A percentile compares a stretch with the other conserved stretches of the same genome.
phyloP scores from a whole-genome alignment of 2,329 filamentous ascomycete species.

The Hypoxylon sp. region DNA sequence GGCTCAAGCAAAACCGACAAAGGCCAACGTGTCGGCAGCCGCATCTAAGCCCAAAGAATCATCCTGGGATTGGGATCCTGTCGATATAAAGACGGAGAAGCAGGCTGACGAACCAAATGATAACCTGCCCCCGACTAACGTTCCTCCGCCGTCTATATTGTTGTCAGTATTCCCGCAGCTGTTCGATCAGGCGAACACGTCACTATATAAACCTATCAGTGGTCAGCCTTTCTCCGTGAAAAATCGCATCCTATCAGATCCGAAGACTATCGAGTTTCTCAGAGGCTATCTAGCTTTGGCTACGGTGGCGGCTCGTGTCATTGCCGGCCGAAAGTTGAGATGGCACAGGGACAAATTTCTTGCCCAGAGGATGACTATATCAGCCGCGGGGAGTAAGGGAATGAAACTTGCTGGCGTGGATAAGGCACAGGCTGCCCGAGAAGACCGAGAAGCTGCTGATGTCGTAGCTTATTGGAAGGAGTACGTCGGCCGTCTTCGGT shows the following conservation, averaged over 20 bases:
- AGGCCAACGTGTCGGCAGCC: background rate
- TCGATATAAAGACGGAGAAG: slow-evolving; percentile 52
- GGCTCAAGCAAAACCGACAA: slow-evolving; percentile 31
- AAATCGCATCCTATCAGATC: slow-evolving; percentile 73
- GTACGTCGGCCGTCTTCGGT: slow-evolving; percentile 79
- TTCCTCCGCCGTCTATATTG: slow-evolving; percentile 88
- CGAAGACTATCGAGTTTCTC: slow-evolving; percentile 73
- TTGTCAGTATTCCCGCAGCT: slow-evolving; percentile 81
- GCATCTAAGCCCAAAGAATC: slow-evolving; percentile 36
- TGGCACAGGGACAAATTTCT: slow-evolving; percentile 93
- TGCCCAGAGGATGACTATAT: slow-evolving; percentile 89
- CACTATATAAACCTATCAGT: slow-evolving; percentile 75
- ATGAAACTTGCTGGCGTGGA: slow-evolving; percentile 95
- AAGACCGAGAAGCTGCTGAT: slow-evolving; percentile 87
- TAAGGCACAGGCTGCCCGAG: slow-evolving; percentile 82
- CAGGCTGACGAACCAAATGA: slow-evolving; percentile 48
- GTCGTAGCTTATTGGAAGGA: slow-evolving; percentile 81
- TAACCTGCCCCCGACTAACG: slow-evolving; percentile 79
- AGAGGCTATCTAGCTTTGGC: slow-evolving; percentile 73
- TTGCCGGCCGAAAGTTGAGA: slow-evolving; percentile 85
- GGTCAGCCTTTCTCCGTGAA: slow-evolving; percentile 69
- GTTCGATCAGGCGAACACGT: slow-evolving; percentile 73
- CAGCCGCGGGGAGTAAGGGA: slow-evolving; percentile 78
- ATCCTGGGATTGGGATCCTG: slow-evolving; percentile 66
- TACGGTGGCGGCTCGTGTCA: slow-evolving; percentile 80